Conservation (phyloP, 1,139 yeast genomes). For the Geotrichum citri-aurantii region DNA sequence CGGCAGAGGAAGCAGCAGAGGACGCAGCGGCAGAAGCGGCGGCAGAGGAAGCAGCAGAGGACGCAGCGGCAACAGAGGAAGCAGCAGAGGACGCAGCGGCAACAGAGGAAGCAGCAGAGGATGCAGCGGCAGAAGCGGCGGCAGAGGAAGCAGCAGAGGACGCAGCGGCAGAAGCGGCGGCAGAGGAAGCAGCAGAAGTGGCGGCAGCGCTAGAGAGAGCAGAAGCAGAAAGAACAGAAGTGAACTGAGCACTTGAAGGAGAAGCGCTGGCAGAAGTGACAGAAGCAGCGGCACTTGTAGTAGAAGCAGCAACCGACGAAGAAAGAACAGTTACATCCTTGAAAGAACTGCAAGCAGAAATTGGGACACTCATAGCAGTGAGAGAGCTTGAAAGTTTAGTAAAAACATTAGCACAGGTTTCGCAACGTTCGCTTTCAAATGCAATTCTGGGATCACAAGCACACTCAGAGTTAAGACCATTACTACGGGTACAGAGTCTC, state of each 20-base stretch:
- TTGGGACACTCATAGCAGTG: background rate
- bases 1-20: background rate
- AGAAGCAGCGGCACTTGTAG: background rate
- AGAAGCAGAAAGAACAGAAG: background rate
- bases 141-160: constrained; percentile 2
- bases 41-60: background rate
- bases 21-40: background rate
- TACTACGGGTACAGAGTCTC: background rate
- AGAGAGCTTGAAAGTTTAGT: background rate
- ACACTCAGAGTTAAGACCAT: background rate
- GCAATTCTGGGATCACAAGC: background rate
- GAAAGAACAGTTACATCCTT: background rate
- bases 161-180: constrained; percentile 4
- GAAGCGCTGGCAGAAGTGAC: background rate
- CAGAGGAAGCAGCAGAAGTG: background rate
- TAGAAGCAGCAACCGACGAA: background rate
- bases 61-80: background rate
- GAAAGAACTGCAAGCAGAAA: background rate
- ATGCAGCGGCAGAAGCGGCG: background rate
- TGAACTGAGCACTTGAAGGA: background rate
- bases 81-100: background rate
- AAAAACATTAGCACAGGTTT: background rate
- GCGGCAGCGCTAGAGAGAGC: background rate
- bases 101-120: background rate
- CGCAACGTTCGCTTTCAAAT: background rate